Conservation (phyloP, 2,329 filamentous ascomycete genomes). For the Paecilomyces sp. region DNA sequence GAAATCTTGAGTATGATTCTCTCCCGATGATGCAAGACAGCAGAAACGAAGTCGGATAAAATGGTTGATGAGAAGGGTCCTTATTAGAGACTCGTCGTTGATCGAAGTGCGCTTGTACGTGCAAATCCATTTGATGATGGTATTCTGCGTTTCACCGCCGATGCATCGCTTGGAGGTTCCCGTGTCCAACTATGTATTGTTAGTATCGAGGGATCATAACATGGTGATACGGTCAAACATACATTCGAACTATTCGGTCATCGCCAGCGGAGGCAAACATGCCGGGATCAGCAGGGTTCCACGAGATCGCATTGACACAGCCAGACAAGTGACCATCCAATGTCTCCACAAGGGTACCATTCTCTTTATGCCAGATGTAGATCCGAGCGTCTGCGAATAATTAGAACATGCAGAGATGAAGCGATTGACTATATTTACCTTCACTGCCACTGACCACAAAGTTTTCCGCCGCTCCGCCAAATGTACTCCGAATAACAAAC, state of each 20-base stretch:
- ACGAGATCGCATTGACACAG: slow-evolving; percentile 67
- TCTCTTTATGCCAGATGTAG: slow-evolving; percentile 86
- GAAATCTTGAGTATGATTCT: not conserved
- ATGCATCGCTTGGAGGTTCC: slow-evolving; percentile 20
- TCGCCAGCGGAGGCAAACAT: slow-evolving; percentile 51
- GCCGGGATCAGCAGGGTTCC: slow-evolving; percentile 1
- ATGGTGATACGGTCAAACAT: slow-evolving; percentile 32
- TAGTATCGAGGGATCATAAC: not conserved
- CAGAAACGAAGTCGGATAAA: not conserved
- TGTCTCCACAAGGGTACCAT: slow-evolving; percentile 66
- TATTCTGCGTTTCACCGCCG: slow-evolving; percentile 19
- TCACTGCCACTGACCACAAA: slow-evolving; percentile 91
- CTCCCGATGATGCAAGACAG: not conserved
- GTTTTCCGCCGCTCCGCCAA: slow-evolving; percentile 85
- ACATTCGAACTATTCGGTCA: slow-evolving; percentile 80
- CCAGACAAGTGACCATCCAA: slow-evolving; percentile 67
- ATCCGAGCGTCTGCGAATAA: slow-evolving; percentile 54
- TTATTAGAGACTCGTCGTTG: slow-evolving; percentile 25
- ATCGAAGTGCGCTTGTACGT: slow-evolving; percentile 35
- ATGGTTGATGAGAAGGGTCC: not conserved
- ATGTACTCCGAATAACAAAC: slow-evolving; percentile 72
- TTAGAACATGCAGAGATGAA: slow-evolving; percentile 4
- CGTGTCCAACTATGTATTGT: slow-evolving; percentile 24
- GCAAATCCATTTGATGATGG: slow-evolving; percentile 27
- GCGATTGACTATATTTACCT: slow-evolving; percentile 46